Evolutionary conservation across 202 grass and related monocot species (phyloP).

Genomic region (Bolboschoenoplectus hybrid): DNA sequence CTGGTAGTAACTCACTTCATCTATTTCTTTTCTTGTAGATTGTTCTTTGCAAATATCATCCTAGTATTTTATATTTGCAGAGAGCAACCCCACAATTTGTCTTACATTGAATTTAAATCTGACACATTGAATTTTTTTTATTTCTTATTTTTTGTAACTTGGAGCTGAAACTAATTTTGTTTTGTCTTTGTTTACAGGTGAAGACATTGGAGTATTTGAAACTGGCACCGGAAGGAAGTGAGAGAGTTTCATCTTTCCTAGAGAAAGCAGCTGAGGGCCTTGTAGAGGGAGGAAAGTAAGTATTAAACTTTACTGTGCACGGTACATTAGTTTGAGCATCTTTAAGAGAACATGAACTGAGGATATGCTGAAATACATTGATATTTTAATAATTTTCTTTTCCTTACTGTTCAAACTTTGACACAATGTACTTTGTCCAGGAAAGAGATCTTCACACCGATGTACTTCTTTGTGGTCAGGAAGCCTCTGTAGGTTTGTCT

Average conservation of each 20-base stretch:
- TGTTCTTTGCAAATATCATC: conserved; percentile 3
- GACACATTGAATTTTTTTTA: neutral
- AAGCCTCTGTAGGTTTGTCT: conserved; percentile 58
- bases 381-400: neutral
- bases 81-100: neutral
- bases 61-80: neutral
- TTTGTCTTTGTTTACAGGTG: conserved; percentile 55
- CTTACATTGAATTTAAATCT: neutral
- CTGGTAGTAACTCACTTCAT: conserved; percentile 52
- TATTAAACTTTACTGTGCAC: neutral
- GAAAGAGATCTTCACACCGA: conserved; percentile 89
- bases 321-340: neutral
- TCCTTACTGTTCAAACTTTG: neutral
- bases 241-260: conserved; percentile 79
- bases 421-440: conserved; percentile 45
- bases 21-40: conserved; percentile 7
- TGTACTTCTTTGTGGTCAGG: conserved; percentile 89
- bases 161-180: neutral
- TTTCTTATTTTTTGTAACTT: neutral
- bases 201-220: conserved; percentile 75
- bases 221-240: conserved; percentile 77
- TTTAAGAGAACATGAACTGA: neutral
- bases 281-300: conserved; percentile 92
- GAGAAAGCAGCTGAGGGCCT: conserved; percentile 95
- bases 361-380: neutral